Evolutionary conservation across 2,329 filamentous ascomycete genomes (phyloP).

Genomic region (Xylariaceae sp.): DNA sequence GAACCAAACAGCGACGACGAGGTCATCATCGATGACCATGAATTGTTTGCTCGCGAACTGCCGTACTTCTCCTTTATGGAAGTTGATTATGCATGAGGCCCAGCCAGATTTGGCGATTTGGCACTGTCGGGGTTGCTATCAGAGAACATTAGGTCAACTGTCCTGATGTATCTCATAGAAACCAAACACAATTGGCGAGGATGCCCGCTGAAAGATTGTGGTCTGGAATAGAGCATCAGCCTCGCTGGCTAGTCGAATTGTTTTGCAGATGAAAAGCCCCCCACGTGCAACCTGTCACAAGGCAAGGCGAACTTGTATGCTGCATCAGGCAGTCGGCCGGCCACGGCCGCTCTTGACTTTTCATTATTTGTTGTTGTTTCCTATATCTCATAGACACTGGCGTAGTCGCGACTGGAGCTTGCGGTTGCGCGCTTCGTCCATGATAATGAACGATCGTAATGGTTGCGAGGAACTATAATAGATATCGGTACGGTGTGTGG

Average conservation of each 20-base stretch:
- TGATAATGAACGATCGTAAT: constrained; percentile 17
- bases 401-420: constrained; percentile 12
- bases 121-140: no score
- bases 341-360: constrained; percentile 12
- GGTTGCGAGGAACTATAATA: constrained; percentile 16
- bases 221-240: constrained; percentile 27
- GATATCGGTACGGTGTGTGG: constrained; percentile 10
- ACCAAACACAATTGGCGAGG: constrained; percentile 1
- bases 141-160: no score
- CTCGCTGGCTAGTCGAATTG: constrained; percentile 21
- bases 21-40: constrained; percentile 28
- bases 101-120: no score
- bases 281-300: no score
- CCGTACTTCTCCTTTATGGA: constrained; percentile 33
- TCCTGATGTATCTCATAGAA: no score
- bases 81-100: constrained; percentile 26
- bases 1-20: constrained; percentile 31
- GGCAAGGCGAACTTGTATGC: no score
- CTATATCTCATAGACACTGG: constrained; percentile 25
- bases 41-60: constrained; percentile 27
- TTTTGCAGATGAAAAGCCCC: constrained; percentile 11
- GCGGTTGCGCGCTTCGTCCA: constrained; percentile 14
- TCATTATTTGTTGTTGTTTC: constrained; percentile 12
- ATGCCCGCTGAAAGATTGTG: constrained; percentile 8
- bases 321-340: no score